These are phyloP conservation scores for Pelargonium australe DNA, from an alignment of 441 rosid species.

Conservation along the genomic window DNA sequence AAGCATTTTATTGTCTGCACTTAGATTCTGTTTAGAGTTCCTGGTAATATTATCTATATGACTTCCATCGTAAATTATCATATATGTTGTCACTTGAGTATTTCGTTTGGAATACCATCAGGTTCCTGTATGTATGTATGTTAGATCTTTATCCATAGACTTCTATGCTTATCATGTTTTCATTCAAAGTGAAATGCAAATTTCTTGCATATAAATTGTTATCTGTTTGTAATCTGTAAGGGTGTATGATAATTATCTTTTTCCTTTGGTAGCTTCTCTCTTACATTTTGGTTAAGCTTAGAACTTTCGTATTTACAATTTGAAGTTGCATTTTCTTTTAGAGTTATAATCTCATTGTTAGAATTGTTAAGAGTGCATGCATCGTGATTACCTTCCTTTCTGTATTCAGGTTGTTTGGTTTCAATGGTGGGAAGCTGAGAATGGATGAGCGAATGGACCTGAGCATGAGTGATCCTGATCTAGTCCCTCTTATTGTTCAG, in stretches of 20 bases:
- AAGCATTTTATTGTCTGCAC: not conserved
- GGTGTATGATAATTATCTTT: not conserved
- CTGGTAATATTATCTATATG: not conserved
- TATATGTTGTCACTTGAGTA: not conserved
- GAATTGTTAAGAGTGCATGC: not conserved
- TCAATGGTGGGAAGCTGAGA: constrained; percentile 74
- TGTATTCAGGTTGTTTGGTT: constrained; percentile 69
- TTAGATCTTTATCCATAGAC: not conserved
- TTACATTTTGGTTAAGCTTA: not conserved
- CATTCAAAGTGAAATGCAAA: not conserved
- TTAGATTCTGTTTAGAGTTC: not conserved
- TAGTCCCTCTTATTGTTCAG: constrained; percentile 90
- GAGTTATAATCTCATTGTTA: constrained; percentile 4
- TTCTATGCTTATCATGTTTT: not conserved
- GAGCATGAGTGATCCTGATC: constrained; percentile 96
- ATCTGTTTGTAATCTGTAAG: not conserved
- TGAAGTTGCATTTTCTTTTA: constrained; percentile 3
- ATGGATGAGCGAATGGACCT: constrained; percentile 93
- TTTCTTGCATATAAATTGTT: constrained; percentile 3
- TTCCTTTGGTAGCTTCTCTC: not conserved
- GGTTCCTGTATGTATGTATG: not conserved
- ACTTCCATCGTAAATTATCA: not conserved
- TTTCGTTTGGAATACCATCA: not conserved
- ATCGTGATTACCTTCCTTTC: constrained; percentile 8
- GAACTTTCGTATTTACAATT: not conserved